Base-by-base conservation (phyloP, 208 protist species). In the Leishmania turanica region DNA sequence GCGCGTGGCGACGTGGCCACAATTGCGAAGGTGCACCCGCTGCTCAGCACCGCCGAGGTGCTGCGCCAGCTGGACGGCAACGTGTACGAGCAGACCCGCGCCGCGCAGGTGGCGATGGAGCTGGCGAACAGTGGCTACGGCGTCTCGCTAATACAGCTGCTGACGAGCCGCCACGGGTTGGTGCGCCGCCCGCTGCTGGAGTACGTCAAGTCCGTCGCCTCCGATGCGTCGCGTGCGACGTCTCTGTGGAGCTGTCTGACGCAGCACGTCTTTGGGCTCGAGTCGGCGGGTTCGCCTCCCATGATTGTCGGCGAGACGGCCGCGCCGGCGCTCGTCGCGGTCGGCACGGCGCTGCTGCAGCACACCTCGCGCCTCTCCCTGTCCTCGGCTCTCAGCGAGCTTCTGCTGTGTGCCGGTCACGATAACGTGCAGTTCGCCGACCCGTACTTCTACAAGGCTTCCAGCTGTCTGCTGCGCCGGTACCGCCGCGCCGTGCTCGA, bases 321-420 rank as follows among this genome's bases (percentile, higher is more conserved):
- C 7, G 73, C 60, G 75, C 75, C 73, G 9, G 85, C 87, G 68
- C 77, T 95, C 42, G 47, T 89, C 54, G 60, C 81, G 31, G 66
- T 93, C 60, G 90, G 86, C 69, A 73, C 80, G 3, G 91, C 87
- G 72, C 82, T 96, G 65, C 84, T 95, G 72, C 81, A 85, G 70
- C 87, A 91, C 85, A 80, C 79, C 7, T 65, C 83, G 3, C 79
- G 73, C n/a, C 73, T 83, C n/a, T 75, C 86, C 53, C 79, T 92
- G 27, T 64, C 80, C 15, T 78, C 84, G 2, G 81, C 83, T 15
- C 84, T 97, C 19, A 83, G 81, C 34, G 90, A 96, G 81, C 37
- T 95, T 79, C 84, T 98, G 17, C 71, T 96, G 17, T 96, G 93
- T 66, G 91, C 84, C 66, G 95, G 90, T 1, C 93, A 97, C 85